A percentile compares a stretch with the other conserved stretches of the same genome.
Evolutionary conservation across 371 early-diverging fungal species (phyloP).

Genomic region (Rhizopus sp.): DNA sequence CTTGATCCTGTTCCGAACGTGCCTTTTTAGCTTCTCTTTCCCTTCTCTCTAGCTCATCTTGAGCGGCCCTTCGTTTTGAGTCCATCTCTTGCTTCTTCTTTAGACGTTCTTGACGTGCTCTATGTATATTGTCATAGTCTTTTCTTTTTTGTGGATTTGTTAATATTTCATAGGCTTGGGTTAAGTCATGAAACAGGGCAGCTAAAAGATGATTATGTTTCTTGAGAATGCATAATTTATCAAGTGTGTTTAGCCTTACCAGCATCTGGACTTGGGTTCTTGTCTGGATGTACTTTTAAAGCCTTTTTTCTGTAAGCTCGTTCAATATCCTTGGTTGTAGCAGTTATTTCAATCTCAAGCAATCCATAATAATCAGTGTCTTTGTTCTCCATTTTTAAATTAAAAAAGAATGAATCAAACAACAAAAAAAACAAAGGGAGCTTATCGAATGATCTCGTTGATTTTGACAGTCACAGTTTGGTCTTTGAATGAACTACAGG

Average conservation of each 20-base stretch:
- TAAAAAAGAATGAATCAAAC: not conserved
- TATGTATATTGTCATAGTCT: conserved; percentile 43
- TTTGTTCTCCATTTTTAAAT: conserved; percentile 23
- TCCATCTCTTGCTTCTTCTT: conserved; percentile 53
- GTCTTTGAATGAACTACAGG: no score
- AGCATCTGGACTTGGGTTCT: conserved; percentile 59
- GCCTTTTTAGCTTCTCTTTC: conserved; percentile 44
- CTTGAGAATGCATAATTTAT: not conserved
- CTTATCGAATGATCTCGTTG: not conserved
- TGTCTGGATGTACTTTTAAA: conserved; percentile 49
- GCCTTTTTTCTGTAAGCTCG: conserved; percentile 73
- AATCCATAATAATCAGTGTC: conserved; percentile 78
- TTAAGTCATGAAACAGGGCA: conserved; percentile 39
- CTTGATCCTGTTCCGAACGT: conserved; percentile 38
- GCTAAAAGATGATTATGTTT: conserved; percentile 20
- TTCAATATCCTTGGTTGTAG: conserved; percentile 64
- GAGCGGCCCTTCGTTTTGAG: conserved; percentile 44
- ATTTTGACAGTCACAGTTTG: no score
- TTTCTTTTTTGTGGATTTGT: conserved; percentile 34
- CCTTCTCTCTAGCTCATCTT: conserved; percentile 46
- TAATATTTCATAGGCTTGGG: conserved; percentile 42
- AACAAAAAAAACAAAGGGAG: not conserved
- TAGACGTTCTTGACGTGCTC: conserved; percentile 41
- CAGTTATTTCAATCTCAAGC: conserved; percentile 62
- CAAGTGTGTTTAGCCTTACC: conserved; percentile 26